Base-by-base conservation (phyloP, 371 early-diverging fungal species). In the Mucor velutinosus region DNA sequence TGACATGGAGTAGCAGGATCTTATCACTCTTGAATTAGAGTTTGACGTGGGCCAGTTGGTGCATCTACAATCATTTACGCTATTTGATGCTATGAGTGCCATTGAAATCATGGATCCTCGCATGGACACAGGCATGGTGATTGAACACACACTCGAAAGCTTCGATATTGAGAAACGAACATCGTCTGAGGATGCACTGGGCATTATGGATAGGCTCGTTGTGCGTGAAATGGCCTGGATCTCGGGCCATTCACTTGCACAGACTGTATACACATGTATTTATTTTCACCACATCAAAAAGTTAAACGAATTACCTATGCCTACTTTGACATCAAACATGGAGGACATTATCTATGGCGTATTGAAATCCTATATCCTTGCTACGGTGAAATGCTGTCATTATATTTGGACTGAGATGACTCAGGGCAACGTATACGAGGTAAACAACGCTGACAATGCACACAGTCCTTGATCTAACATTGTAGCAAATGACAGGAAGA, bases 51-150 rank as follows among this genome's bases (percentile, higher is more conserved):
- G 91, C 10, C 88, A 92, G 62, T 72, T 93, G 32, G 73, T 92
- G 21, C 86, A 85, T 63, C 62, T 86, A 19, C 81, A 79, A 49
- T 76, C 83, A 5, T 91, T 93, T 69, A 85, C 82, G 8, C 70
- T 93, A 15, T 89, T 83, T 71, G 92, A 92, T 58, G 91, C 91
- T 21, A 91, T 93, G 92, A 86, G 90, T 27, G 92, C 92, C 5
- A 90, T 92, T 59, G 92, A 92, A 84, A 90, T 93, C 37, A 92
- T 93, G 92, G 91, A 93, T 75, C 92, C 94, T 2, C 89, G 89
- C 58, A 92, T 92, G 92, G 94, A 93, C 67, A 87, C 89, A 1
- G 92, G 94, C 27, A 89, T 91, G 87, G 67, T 77, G 1, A 75
- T 86, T 12, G 82, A 81, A 11, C 70, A 77, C 8, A 66, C 74